Base-by-base conservation (phyloP, 139 green algal species). In the Trebouxia sp. region DNA sequence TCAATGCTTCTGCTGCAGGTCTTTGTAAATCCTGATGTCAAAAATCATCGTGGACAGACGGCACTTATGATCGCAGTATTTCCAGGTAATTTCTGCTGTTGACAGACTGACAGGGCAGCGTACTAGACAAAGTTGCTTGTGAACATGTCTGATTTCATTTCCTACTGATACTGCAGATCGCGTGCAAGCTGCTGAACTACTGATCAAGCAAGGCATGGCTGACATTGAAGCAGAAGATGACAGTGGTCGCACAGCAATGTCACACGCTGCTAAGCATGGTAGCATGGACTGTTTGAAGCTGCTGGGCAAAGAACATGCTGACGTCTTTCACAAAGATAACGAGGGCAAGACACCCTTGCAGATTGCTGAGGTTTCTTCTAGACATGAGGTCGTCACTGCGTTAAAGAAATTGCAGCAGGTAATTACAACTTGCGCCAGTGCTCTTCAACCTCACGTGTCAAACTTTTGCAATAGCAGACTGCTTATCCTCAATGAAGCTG, bases 51-150 rank as follows among this genome's bases (percentile, higher is more conserved):
- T 32, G 78, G 83, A 8, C 85, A 86, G 58, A 89, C 87, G 10
- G 83, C 87, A n/a, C 66, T 89, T 10, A 90, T 90, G 83, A 79
- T 90, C 38, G 81, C 86, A 6, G 65, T 90, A 22, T 88, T 87
- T 69, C 85, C 81, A 65, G 86, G 81, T 62, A 39, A 1, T 9
- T 17, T 9, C 50, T 58, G 50, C 4, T 3, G 50, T 22, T 22
- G 20, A 58, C 5, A 3, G 26, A 38, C 22, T 22, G 22, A 10
- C 56, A 69, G 56, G 1, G 24, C 56, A 69, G 22, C 30, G 50
- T 22, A 58, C 50, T 22, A 58, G 50, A 22, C 5, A 22, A 58
- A 2, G 50, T 22, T 28, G 50, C 50, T 28, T 58, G 50, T 22
- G 1, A 5, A 3, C 4, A 3, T 22, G 22, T 28, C 3, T 28